Base-by-base conservation (phyloP, 2,329 filamentous ascomycete genomes). In the Aspergillus fumigatus region DNA sequence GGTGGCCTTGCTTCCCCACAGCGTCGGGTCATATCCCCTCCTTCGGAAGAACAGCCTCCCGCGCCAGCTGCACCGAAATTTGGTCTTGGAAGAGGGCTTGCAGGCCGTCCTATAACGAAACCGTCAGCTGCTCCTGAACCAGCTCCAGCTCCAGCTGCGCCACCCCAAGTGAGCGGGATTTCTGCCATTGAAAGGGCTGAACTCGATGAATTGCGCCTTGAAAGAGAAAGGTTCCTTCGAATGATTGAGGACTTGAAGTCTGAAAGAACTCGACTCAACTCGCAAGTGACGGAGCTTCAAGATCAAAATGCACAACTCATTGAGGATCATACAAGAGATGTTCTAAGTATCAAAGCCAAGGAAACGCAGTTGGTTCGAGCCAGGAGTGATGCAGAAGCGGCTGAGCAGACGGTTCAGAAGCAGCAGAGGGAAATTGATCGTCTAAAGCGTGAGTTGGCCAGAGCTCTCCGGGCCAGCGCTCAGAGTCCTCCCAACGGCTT, bases 251-350 rank as follows among this genome's bases (percentile, higher is more conserved):
- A 96, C 48, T 79, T 92, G 64, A 85, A 90, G 54, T 84, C 90
- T 49, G 93, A 97, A 69, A 87, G 90, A 60, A 85, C 87, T 56
- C 92, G 88, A 67, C 82, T 96, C 50, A 83, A 86, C 58, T 94
- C 91, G 0, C 91, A 97, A 72, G 88, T 97, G 45, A 88, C 93
- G 64, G 94, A 97, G 74, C 82, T 99, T 29, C 95, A 97, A 76
- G 95, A 96, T 67, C 91, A 97, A 71, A 99, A 99, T 68, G 94
- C 94, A 25, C 89, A 94, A 61, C 81, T 99, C 35, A 99, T 99
- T 59, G 94, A 99, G 75, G 93, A 97, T 67, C 93, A 97, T 72
- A 99, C 94, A 0, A 84, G 93, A 50, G 93, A 99, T 67, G 91
- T 97, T 0, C 81, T 99, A 45, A 94, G 92, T 65, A 95, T 99